phyloP scores from a whole-genome alignment of 1,284 basidiomycete species.

The Cryptococcus floricola region DNA sequence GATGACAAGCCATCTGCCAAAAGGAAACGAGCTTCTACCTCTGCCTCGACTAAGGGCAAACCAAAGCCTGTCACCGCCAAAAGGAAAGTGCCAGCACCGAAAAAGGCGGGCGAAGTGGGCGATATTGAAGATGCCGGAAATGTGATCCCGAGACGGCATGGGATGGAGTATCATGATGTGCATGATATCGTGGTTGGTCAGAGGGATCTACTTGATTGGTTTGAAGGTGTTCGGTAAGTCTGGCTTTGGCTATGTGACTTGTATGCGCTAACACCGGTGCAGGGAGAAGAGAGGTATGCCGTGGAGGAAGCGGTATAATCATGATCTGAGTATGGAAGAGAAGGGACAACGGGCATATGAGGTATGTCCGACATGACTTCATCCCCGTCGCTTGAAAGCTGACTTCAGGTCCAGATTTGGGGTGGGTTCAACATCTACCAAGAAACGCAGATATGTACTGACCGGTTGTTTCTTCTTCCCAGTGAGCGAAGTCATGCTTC shows the following conservation, averaged over 20 bases:
- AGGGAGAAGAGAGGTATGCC: slow-evolving; percentile 49
- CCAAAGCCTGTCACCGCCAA: background rate
- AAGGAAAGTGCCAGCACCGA: background rate
- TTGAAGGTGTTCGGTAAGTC: slow-evolving; percentile 41
- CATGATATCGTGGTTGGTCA: slow-evolving; percentile 19
- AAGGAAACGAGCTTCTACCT: slow-evolving; percentile 2
- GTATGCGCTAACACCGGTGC: background rate
- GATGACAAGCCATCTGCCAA: slow-evolving; percentile 5
- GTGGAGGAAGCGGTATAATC: slow-evolving; percentile 45
- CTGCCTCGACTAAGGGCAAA: background rate
- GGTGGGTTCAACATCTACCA: slow-evolving; percentile 11
- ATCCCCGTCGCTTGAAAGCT: background rate
- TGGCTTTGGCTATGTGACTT: background rate
- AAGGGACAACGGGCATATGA: slow-evolving; percentile 50
- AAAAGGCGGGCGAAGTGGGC: background rate
- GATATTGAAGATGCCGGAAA: slow-evolving; percentile 25
- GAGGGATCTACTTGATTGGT: slow-evolving; percentile 43
- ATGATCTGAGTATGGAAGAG: slow-evolving; percentile 22
- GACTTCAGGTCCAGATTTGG: slow-evolving; percentile 21
- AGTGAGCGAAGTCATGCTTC: slow-evolving; percentile 91
- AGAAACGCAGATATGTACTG: background rate
- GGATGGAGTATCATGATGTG: slow-evolving; percentile 27
- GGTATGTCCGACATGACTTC: slow-evolving; percentile 23
- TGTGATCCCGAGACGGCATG: slow-evolving; percentile 24
- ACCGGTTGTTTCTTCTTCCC: slow-evolving; percentile 53